phyloP scores from a whole-genome alignment of 2,329 filamentous ascomycete species.

The Neonectria faginata region DNA sequence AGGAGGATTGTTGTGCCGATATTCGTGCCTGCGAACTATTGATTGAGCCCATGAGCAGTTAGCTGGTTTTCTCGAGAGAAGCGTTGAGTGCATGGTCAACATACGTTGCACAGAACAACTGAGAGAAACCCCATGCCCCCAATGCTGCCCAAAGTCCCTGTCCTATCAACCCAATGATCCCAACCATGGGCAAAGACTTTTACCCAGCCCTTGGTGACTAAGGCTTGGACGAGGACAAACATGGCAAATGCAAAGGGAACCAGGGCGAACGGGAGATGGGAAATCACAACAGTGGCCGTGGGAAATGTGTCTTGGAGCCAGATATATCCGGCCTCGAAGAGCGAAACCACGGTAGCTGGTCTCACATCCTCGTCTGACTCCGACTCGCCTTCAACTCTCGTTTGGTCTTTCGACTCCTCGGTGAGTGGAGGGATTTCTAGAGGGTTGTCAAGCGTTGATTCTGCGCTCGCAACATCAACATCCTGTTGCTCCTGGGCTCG shows the following conservation, averaged over 20 bases:
- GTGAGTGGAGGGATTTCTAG: neutral
- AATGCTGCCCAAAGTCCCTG: conserved; percentile 75
- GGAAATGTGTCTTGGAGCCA: conserved; percentile 79
- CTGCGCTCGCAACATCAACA: neutral
- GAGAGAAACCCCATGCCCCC: conserved; percentile 80
- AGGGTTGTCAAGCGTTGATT: neutral
- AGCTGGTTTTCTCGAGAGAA: neutral
- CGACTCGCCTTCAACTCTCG: neutral
- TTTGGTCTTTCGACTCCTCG: neutral
- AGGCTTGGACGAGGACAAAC: conserved; percentile 79
- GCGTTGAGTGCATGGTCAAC: conserved; percentile 49
- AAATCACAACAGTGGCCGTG: conserved; percentile 72
- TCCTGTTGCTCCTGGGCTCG: neutral
- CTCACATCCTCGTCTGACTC: neutral
- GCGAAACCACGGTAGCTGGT: conserved; percentile 64
- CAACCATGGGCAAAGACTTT: conserved; percentile 78
- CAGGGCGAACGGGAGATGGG: conserved; percentile 74
- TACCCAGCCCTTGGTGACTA: conserved; percentile 81
- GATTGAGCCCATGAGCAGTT: neutral
- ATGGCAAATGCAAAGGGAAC: conserved; percentile 79
- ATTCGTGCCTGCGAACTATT: conserved; percentile 79
- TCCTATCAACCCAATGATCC: conserved; percentile 78
- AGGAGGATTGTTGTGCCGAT: conserved; percentile 81
- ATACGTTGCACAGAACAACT: conserved; percentile 77
- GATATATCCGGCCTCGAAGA: conserved; percentile 57